phyloP scores from a whole-genome alignment of 768 basidiomycete species.

The Floccularia luteovirens region DNA sequence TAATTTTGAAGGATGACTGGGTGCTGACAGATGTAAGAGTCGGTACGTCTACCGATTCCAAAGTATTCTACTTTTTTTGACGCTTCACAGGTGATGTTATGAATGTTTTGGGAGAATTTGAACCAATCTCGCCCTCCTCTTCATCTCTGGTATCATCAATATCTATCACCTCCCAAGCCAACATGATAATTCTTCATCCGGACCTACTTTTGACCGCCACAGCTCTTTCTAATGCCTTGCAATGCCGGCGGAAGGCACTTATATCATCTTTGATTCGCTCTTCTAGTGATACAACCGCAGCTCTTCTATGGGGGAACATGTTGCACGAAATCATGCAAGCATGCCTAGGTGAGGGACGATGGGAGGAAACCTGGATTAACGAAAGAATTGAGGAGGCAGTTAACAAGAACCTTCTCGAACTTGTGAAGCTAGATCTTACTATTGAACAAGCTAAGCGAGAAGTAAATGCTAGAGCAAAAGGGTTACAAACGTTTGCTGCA shows the following conservation, averaged over 20 bases:
- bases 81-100: constrained; percentile 61
- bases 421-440: constrained; percentile 50
- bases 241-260: constrained; percentile 85
- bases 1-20: constrained; percentile 79
- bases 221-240: constrained; percentile 72
- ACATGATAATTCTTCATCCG: constrained; percentile 83
- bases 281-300: constrained; percentile 51
- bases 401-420: constrained; percentile 43
- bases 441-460: constrained; percentile 64
- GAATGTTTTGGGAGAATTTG: constrained; percentile 58
- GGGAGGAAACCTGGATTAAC: constrained; percentile 61
- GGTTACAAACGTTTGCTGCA: constrained; percentile 55
- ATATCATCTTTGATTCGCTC: constrained; percentile 58
- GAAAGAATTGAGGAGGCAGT: constrained; percentile 50
- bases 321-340: constrained; percentile 88
- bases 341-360: constrained; percentile 53
- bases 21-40: constrained; percentile 47
- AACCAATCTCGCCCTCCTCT: constrained; percentile 19
- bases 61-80: constrained; percentile 2
- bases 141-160: constrained; percentile 37
- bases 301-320: constrained; percentile 87
- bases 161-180: constrained; percentile 50
- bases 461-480: constrained; percentile 52
- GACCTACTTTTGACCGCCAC: constrained; percentile 91
- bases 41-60: constrained; percentile 31